A percentile compares a stretch with the other conserved stretches of the same genome.
phyloP scores from a whole-genome alignment of 257 asterid genomes.

The Pogostemon cablin region DNA sequence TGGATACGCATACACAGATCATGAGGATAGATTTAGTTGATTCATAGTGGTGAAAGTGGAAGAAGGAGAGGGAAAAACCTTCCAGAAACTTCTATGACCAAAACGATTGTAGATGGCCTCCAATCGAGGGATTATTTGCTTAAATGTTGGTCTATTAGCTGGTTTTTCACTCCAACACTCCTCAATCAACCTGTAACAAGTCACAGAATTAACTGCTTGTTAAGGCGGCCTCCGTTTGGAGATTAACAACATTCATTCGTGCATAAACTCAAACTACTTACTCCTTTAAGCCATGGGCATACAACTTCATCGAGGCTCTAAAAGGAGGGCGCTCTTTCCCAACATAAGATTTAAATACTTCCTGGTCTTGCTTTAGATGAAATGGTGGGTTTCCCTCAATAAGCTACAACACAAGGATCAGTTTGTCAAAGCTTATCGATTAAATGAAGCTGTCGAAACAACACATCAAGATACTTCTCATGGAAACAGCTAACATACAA shows the following conservation, averaged over 20 bases:
- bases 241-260: too few relatives aligned
- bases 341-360: slow-evolving; percentile 65
- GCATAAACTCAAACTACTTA: slow-evolving; percentile 36
- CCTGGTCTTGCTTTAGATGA: slow-evolving; percentile 52
- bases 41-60: background rate
- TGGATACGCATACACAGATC: slow-evolving; percentile 33
- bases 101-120: slow-evolving; percentile 62
- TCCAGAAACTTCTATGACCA: slow-evolving; percentile 79
- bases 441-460: too few relatives aligned
- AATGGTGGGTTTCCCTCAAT: slow-evolving; percentile 89
- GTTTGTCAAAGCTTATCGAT: slow-evolving; percentile 23
- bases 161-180: slow-evolving; percentile 89
- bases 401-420: slow-evolving; percentile 58
- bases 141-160: slow-evolving; percentile 74
- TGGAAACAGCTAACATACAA: background rate
- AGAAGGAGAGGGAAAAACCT: slow-evolving; percentile 47
- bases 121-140: slow-evolving; percentile 78
- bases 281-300: slow-evolving; percentile 84
- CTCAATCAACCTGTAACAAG: slow-evolving; percentile 70
- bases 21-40: background rate
- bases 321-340: slow-evolving; percentile 84
- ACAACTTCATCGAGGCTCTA: slow-evolving; percentile 60
- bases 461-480: too few relatives aligned
- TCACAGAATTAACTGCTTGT: background rate
- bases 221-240: background rate